Base-by-base conservation (phyloP, 306 rosid genomes). In the Leucaena leucocephala region DNA sequence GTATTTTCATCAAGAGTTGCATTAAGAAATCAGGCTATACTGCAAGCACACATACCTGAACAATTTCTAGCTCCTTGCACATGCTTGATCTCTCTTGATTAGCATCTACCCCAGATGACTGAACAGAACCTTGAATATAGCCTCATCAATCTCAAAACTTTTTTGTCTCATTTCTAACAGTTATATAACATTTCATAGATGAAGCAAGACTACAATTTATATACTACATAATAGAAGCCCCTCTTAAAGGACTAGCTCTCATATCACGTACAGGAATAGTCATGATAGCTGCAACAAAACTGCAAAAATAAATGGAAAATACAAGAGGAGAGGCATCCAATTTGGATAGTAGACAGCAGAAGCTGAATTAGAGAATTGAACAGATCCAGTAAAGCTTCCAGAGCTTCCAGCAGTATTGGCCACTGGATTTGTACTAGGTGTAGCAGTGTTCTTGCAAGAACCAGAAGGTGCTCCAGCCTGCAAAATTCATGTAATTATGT, bases 401-500 rank as follows among this genome's bases (percentile, higher is more conserved):
- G 85, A 91, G 87, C 95, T 87, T 81, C 97, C 97, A 6, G 85
- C 78, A 36, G 82, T 85, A 79, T 82, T 89, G 82, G 81, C 85
- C 78, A 72, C 15, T 76, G 95, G 92, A 76, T 80, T 89, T 68
- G 83, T 78, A 69, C 74, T 79, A 11, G 97, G 93, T 61, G 61
- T 76, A 74, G 92, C 54, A 79, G 90, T 66, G 84, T 86, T 94
- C 87, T 92, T 91, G 91, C 98, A 94, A 49, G 97, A 88, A 58
- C 97, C 97, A 78, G 82, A 87, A 82, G 98, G 89, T 68, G 85
- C 97, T 77, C 97, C 97, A 40, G 82, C 93, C 97, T 92, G 91
- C 74, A 73, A 81, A 92, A 81, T 83, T 57, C 55, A 71, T 74
- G 57, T 43, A 75, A 82, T 43, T 40, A 61, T 48, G 43, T 81